Evolutionary conservation across 1,284 basidiomycete genomes (phyloP).

Genomic region (Sanguinoderma infundibulare): DNA sequence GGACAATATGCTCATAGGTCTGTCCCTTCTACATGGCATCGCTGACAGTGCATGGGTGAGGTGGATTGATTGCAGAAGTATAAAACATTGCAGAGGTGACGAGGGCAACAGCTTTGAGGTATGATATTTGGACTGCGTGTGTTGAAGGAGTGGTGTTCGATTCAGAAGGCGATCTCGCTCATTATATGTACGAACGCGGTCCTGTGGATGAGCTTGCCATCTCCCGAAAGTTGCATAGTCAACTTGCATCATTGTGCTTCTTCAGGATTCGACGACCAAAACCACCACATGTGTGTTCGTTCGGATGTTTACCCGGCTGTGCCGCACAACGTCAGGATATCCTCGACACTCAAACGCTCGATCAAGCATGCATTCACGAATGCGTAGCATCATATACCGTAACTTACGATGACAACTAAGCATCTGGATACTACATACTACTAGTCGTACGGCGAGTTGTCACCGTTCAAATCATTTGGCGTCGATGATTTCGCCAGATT

Average conservation of each 20-base stretch:
- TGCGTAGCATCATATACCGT: no score
- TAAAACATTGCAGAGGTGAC: neutral
- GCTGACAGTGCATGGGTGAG: neutral
- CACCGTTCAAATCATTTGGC: no score
- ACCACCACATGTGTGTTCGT: neutral
- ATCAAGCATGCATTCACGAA: no score
- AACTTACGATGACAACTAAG: no score
- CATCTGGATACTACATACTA: no score
- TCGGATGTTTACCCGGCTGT: no score
- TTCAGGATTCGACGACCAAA: neutral
- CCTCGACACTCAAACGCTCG: no score
- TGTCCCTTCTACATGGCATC: neutral
- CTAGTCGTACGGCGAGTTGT: no score
- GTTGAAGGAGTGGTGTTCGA: neutral
- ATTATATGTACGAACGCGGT: neutral
- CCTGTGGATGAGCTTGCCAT: neutral
- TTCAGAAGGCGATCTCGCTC: no score
- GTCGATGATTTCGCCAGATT: no score
- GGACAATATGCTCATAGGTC: neutral
- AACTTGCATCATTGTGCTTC: neutral
- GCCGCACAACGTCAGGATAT: no score
- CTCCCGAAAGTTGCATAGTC: neutral
- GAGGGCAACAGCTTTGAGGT: neutral
- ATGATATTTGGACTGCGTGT: neutral
- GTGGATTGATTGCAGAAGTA: neutral